Conservation (phyloP, 2,329 filamentous ascomycete genomes). For the Colletotrichum sp. region DNA sequence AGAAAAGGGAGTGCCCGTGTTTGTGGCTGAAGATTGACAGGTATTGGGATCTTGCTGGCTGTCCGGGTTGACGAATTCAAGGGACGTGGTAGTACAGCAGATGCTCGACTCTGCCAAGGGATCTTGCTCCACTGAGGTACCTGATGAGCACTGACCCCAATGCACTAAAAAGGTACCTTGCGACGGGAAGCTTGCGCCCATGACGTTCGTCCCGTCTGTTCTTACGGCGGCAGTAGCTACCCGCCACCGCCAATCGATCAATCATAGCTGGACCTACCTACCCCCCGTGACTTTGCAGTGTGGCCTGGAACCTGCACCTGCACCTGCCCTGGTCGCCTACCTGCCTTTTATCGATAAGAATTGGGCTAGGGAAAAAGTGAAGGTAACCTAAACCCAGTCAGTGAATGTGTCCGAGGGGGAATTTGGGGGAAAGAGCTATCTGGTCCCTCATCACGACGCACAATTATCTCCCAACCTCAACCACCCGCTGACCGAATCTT, state of each 20-base stretch:
- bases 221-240: neutral
- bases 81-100: neutral
- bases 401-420: constrained; percentile 9
- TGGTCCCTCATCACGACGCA: constrained; percentile 6
- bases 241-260: neutral
- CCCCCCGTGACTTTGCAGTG: constrained; percentile 8
- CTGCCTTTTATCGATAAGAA: constrained; percentile 18
- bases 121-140: neutral
- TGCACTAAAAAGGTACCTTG: neutral
- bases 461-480: neutral
- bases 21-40: neutral
- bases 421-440: constrained; percentile 11
- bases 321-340: neutral
- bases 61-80: neutral
- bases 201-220: constrained; percentile 18
- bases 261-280: neutral
- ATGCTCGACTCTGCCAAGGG: neutral
- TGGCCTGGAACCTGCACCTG: neutral
- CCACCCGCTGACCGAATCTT: neutral
- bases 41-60: neutral
- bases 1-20: neutral
- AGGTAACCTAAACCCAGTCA: constrained; percentile 17
- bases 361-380: constrained; percentile 13
- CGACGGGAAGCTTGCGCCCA: neutral
- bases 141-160: neutral